These are phyloP conservation scores for Ascochyta koolunga DNA, from an alignment of 2,329 filamentous ascomycete genomes.

Conservation along the genomic window DNA sequence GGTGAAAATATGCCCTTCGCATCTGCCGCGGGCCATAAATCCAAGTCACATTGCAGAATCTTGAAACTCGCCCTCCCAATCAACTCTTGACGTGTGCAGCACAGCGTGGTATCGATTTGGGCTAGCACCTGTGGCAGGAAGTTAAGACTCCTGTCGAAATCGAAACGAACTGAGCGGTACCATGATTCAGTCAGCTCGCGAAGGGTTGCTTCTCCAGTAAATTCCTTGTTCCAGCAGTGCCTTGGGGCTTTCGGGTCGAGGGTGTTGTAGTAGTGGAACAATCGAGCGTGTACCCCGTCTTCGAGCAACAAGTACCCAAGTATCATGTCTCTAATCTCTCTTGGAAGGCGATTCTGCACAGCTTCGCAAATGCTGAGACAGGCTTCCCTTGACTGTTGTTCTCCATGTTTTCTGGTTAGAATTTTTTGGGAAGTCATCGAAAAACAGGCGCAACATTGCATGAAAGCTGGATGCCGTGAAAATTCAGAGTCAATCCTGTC, in stretches of 20 bases:
- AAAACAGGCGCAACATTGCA: background rate
- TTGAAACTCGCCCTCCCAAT: slow-evolving; percentile 14
- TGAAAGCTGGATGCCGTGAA: slow-evolving; percentile 4
- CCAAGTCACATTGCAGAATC: slow-evolving; percentile 9
- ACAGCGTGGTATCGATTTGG: slow-evolving; percentile 9
- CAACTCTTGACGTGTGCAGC: slow-evolving; percentile 6
- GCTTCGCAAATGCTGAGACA: slow-evolving; percentile 9
- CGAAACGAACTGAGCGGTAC: slow-evolving; percentile 14
- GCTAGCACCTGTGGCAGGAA: slow-evolving; percentile 15
- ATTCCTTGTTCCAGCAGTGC: slow-evolving; percentile 15
- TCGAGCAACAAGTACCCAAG: slow-evolving; percentile 13
- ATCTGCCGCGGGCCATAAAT: slow-evolving; percentile 11
- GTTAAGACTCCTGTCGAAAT: slow-evolving; percentile 13
- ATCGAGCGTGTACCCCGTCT: slow-evolving; percentile 10
- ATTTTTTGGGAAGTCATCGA: background rate
- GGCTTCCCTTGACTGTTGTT: background rate
- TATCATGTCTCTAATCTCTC: slow-evolving; percentile 20
- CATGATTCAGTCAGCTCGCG: slow-evolving; percentile 14
- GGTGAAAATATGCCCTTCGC: slow-evolving; percentile 12
- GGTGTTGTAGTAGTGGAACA: slow-evolving; percentile 13
- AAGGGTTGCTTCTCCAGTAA: slow-evolving; percentile 10
- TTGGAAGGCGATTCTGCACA: slow-evolving; percentile 11
- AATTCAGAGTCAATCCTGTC: background rate
- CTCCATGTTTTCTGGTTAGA: background rate
- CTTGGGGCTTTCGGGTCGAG: slow-evolving; percentile 16